These are phyloP conservation scores for Mycosphaerella arachidis DNA, from an alignment of 2,329 filamentous ascomycete species.

Conservation along the genomic window DNA sequence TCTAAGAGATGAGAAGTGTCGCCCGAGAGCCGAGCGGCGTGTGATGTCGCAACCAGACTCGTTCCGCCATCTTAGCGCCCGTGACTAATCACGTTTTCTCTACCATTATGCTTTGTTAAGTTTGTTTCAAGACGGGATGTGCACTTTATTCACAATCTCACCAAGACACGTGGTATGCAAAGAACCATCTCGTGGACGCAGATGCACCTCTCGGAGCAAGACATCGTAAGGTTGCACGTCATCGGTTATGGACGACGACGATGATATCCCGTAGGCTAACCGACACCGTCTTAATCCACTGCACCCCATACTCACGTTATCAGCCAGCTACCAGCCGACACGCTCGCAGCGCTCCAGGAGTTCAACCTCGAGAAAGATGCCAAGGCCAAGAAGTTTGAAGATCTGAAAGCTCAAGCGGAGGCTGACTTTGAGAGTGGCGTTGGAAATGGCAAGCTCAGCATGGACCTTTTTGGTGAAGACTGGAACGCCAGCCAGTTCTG, in stretches of 20 bases:
- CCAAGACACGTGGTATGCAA: background rate
- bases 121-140: background rate
- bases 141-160: background rate
- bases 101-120: background rate
- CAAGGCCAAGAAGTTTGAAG: constrained; percentile 61
- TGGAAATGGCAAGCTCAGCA: constrained; percentile 44
- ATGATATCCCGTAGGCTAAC: constrained; percentile 22
- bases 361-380: constrained; percentile 72
- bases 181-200: background rate
- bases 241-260: constrained; percentile 20
- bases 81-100: background rate
- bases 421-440: constrained; percentile 42
- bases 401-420: constrained; percentile 60
- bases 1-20: too few species aligned
- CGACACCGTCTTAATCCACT: background rate
- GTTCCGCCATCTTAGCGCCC: background rate
- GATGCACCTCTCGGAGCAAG: constrained; percentile 8
- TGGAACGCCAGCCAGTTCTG: constrained; percentile 77
- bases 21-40: background rate
- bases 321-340: constrained; percentile 61
- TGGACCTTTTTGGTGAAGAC: constrained; percentile 71
- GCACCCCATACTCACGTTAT: constrained; percentile 18
- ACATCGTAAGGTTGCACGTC: constrained; percentile 2
- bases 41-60: background rate
- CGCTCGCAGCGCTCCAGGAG: constrained; percentile 64